Conservation (phyloP, 805 yeast genomes). For the Blastobotrys americana region DNA sequence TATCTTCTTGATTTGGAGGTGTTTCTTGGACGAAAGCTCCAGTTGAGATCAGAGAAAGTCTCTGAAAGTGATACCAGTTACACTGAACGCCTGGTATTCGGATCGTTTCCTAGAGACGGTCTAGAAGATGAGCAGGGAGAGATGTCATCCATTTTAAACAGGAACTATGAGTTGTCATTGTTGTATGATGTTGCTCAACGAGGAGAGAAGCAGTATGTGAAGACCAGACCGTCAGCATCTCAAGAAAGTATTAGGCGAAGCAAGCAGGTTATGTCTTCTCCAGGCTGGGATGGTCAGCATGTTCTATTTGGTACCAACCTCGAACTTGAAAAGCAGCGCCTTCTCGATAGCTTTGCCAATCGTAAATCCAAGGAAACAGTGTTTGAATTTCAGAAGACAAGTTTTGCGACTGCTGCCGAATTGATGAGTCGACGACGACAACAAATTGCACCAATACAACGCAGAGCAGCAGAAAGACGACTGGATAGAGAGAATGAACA, state of each 20-base stretch:
- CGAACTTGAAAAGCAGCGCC: slow-evolving; percentile 59
- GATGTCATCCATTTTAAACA: slow-evolving; percentile 49
- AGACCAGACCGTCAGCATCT: slow-evolving; percentile 83
- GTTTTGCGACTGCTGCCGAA: slow-evolving; percentile 43
- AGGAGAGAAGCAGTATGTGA: slow-evolving; percentile 81
- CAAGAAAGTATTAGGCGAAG: slow-evolving; percentile 78
- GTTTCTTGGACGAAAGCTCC: slow-evolving; percentile 76
- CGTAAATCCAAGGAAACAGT: slow-evolving; percentile 81
- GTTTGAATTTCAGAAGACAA: slow-evolving; percentile 67
- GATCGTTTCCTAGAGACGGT: slow-evolving; percentile 66
- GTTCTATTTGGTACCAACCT: slow-evolving; percentile 46
- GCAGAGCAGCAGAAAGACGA: slow-evolving; percentile 53
- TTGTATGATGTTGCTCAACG: slow-evolving; percentile 66
- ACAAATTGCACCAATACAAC: slow-evolving; percentile 83
- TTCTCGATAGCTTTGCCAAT: slow-evolving; percentile 64
- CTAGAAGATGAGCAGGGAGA: slow-evolving; percentile 70
- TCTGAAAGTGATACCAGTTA: slow-evolving; percentile 50
- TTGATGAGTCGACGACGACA: slow-evolving; percentile 81
- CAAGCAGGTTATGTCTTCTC: slow-evolving; percentile 52
- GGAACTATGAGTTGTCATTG: slow-evolving; percentile 60
- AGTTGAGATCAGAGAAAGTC: slow-evolving; percentile 35
- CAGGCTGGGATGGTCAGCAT: slow-evolving; percentile 83
- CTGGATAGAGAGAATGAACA: neutral
- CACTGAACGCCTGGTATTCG: slow-evolving; percentile 71
- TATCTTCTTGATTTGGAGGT: slow-evolving; percentile 84